Base-by-base conservation (phyloP, 2,329 filamentous ascomycete species). In the Ceratocystis alfenasii region DNA sequence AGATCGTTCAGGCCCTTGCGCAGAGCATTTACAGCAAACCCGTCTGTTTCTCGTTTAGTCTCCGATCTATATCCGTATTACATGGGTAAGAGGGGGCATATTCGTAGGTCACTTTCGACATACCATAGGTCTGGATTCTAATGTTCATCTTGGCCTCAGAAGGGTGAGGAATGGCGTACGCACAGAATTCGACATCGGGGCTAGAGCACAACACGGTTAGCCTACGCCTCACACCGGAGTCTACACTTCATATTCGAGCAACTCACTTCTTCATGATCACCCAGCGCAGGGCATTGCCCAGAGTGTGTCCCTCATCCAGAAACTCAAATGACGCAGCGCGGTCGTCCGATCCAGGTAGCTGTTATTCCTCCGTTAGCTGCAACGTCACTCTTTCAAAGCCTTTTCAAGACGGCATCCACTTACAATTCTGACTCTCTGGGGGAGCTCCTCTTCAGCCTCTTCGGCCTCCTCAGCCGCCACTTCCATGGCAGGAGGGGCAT, bases 251-350 rank as follows among this genome's bases (percentile, higher is more conserved):
- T 2, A 6, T 63, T 10, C n/a, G 10, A 36, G 60, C 28, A 6
- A 73, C 84, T 70, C 79, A 96, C 93, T 99, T 99, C 78, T 97
- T 97, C 89, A 96, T 96, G 72, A 99, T 95, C 69, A 96, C 88
- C 74, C 92, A 97, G 72, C 94, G 84, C 71, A 99, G 78, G 8
- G 92, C 90, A 76, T 99, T 99, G 33, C 94, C 94, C 64, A 99
- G 80, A 0, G 94, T 99, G 76, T 99, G 94, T 55, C 95, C 91
- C 78, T 99, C 94, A 59, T 90, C 87, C 68, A 89, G 85, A 72
- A 99, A 95, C 74, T 97, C 90, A 74, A 97, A 99, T 17, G 91
- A 96, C 36, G 94, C 94, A 3, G 92, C 92, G 7, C 88, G 93
- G 62, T 93, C 88, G 76, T 83, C 88, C 65, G 89, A 89, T 61